Percentiles rank a stretch among this genome's conserved stretches.
phyloP scores from a whole-genome alignment of 2,329 filamentous ascomycete species.

The Colletotrichum trifolii region DNA sequence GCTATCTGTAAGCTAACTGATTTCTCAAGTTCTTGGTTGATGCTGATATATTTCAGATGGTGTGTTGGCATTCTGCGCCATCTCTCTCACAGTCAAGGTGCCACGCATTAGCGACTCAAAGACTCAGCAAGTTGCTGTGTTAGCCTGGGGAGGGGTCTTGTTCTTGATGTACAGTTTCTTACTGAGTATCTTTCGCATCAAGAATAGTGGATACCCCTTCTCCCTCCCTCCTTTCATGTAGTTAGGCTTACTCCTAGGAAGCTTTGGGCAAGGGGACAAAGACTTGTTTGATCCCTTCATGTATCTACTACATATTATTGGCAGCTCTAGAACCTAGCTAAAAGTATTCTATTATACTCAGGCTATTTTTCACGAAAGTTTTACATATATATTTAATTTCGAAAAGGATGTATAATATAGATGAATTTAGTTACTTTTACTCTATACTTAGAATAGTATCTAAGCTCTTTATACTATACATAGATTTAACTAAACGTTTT shows the following conservation, averaged over 20 bases:
- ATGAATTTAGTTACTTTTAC: too few species aligned
- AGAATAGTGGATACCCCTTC: slow-evolving; percentile 96
- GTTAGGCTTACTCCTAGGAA: slow-evolving; percentile 15
- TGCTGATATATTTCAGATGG: slow-evolving; percentile 66
- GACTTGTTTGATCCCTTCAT: not conserved
- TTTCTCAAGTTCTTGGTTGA: not conserved
- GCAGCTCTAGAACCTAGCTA: too few species aligned
- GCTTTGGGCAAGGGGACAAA: not conserved
- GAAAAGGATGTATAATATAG: too few species aligned
- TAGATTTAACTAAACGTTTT: too few species aligned
- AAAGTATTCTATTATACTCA: too few species aligned
- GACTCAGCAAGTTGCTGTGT: slow-evolving; percentile 82
- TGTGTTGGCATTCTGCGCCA: slow-evolving; percentile 87
- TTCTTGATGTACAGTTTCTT: slow-evolving; percentile 93
- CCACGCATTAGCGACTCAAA: slow-evolving; percentile 85
- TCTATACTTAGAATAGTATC: too few species aligned
- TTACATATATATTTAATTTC: too few species aligned
- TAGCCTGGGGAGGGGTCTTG: slow-evolving; percentile 82
- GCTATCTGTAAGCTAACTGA: slow-evolving; percentile 82
- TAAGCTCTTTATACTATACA: too few species aligned
- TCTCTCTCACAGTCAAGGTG: slow-evolving; percentile 90
- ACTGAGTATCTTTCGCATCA: slow-evolving; percentile 90
- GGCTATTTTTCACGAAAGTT: too few species aligned
- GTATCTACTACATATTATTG: not conserved
- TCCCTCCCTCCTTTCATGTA: slow-evolving; percentile 88